These are phyloP conservation scores for Trichoderma sp. DNA, from an alignment of 2,329 filamentous ascomycete species.

Conservation along the genomic window DNA sequence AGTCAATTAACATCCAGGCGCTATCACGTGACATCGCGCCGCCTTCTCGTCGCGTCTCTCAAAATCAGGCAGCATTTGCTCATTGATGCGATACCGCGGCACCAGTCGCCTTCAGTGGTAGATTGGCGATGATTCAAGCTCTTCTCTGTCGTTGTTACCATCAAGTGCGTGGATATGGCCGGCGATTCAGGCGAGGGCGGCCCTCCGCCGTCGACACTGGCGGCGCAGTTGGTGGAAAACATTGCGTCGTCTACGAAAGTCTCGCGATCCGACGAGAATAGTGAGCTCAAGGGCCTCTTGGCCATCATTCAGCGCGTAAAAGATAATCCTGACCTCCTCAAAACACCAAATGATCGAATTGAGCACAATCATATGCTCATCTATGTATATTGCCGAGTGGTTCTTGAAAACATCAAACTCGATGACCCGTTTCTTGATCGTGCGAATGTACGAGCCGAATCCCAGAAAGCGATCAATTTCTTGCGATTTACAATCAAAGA, in stretches of 20 bases:
- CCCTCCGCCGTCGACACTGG: constrained; percentile 76
- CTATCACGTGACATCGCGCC: constrained; percentile 31
- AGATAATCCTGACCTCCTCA: constrained; percentile 55
- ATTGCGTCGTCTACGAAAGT: constrained; percentile 66
- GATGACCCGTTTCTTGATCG: constrained; percentile 68
- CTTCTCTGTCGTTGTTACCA: constrained; percentile 29
- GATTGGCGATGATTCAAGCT: constrained; percentile 35
- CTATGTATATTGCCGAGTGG: constrained; percentile 78
- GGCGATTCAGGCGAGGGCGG: constrained; percentile 29
- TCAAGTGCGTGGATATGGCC: constrained; percentile 25
- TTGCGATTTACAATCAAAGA: constrained; percentile 74
- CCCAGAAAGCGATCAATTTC: constrained; percentile 74
- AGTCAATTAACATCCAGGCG: background rate
- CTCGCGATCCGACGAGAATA: constrained; percentile 65
- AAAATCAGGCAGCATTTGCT: background rate
- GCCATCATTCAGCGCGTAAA: constrained; percentile 57
- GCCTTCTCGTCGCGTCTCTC: constrained; percentile 28
- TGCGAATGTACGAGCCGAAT: constrained; percentile 59
- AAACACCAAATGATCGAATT: constrained; percentile 64
- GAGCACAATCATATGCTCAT: constrained; percentile 83
- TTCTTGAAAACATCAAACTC: constrained; percentile 68
- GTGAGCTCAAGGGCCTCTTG: constrained; percentile 73
- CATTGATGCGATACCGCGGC: background rate
- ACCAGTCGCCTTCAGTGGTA: constrained; percentile 31
- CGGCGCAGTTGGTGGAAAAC: constrained; percentile 83